Base-by-base conservation (phyloP, 169 alveolate species). In the Blepharisma undulans region DNA sequence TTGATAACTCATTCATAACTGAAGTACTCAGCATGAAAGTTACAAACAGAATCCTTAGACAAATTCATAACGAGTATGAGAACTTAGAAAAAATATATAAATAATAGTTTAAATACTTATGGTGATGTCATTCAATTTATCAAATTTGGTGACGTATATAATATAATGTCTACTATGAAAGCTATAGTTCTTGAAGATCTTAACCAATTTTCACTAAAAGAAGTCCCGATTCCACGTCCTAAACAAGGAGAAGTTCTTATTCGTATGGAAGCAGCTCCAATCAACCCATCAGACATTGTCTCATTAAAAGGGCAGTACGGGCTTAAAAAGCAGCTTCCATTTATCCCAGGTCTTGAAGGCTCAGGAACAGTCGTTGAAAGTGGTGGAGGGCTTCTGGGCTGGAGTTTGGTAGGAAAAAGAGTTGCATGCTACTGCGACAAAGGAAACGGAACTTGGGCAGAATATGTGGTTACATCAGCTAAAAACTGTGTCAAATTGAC, bases 321-420 rank as follows among this genome's bases (percentile, higher is more conserved):
- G 2, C 76, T 87, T 8, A 27, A 81, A n/a, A 90, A 88, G n/a
- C n/a, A 59, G 18, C 89, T 33, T 36, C 97, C 97, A 18, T 79
- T 90, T 29, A 92, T 90, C 76, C 96, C 97, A 7, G 98, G 98
- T 2, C 94, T 96, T 90, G 98, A 96, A 92, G 98, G 97, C 18
- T 91, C 96, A 21, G 98, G 98, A 0, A 92, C 94, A 10, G 97
- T 96, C 3, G 92, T 96, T 34, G 90, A 88, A 14, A 85, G 91
- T 30, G 97, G 97, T 16, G 76, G 89, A 0, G 89, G 89, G 7
- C n/a, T 82, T 36, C n/a, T 82, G 16, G 89, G 77, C 72, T 82
- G 89, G 76, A 82, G 89, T 21, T 72, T 82, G 27, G 22, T 12
- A 22, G 89, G 89, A 1, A 82, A 82, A 30, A 8, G 76, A 0